phyloP scores from a whole-genome alignment of 257 asterid species.

The Solanum rostratum region DNA sequence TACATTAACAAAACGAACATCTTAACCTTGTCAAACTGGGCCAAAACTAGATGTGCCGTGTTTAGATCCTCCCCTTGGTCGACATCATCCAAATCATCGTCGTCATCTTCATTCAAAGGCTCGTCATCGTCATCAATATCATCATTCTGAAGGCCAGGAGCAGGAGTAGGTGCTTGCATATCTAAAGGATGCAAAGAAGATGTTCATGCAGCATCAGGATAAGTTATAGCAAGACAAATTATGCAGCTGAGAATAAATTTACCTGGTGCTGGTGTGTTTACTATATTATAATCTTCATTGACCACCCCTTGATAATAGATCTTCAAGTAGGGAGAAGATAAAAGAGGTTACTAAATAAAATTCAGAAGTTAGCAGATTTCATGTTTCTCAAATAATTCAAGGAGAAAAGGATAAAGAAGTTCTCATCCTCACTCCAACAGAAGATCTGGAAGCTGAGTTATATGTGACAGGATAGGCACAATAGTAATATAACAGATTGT shows the following conservation, averaged over 20 bases:
- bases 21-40: conserved; percentile 86
- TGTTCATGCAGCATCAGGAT: conserved; percentile 2
- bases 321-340: conserved; percentile 26
- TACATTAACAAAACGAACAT: neutral
- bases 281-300: conserved; percentile 85
- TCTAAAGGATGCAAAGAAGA: conserved; percentile 26
- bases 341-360: conserved; percentile 6
- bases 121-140: conserved; percentile 70
- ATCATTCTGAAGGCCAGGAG: conserved; percentile 61
- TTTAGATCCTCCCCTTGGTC: conserved; percentile 83
- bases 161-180: conserved; percentile 87
- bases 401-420: neutral
- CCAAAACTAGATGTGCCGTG: conserved; percentile 79
- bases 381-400: neutral
- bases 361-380: neutral
- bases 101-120: conserved; percentile 89
- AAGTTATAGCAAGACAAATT: neutral
- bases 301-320: conserved; percentile 86
- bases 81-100: conserved; percentile 77
- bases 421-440: neutral
- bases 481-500: neutral
- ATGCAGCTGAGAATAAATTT: neutral
- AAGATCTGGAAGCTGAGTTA: neutral
- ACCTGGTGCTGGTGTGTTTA: conserved; percentile 75
- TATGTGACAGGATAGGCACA: neutral